Base-by-base conservation (phyloP, 805 yeast genomes). In the Nakazawaea siamensis region DNA sequence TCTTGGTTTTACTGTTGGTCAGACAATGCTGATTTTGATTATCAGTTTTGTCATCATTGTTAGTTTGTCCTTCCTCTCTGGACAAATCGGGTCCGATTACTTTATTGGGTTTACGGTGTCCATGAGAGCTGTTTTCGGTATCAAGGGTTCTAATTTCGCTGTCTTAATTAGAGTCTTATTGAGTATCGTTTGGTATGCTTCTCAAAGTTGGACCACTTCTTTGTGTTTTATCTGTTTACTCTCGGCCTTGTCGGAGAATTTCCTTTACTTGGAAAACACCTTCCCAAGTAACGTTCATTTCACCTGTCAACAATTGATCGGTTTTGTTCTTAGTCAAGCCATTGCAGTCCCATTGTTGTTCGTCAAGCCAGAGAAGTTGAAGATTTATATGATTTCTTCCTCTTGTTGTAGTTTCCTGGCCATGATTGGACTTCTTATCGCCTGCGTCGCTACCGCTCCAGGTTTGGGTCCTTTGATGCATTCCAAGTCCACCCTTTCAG, bases 101-200 rank as follows among this genome's bases (percentile, higher is more conserved):
- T 74, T 68, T 47, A 56, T 71, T 27, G 74, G 76, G 1, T 71
- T 58, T 41, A 62, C 76, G 2, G 60, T 70, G 10, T 54, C 64
- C 7, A 71, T 64, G 45, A 51, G 75, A 46, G 54, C 66, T 18
- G 58, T 60, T 1, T 69, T 67, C 48, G 75, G 74, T 14, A 59
- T 68, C 17, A 34, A 55, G 51, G 74, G 74, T 7, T 60, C 68
- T 1, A 50, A 51, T 4, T 38, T 66, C 16, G 72, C 70, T 14
- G 58, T 67, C 21, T 32, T 56, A 21, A 57, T 66, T 12, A 52
- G 70, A 49, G 57, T 36, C 20, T 44, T 42, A 13, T 36, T 49
- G 12, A 43, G 46, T 19, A 35, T 49, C n/a, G 45, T 49, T 28
- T 43, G 45, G 39, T 35, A 25, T 18, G 39, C 39, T n/a, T 31